A percentile compares a stretch with the other conserved stretches of the same genome.
Conservation (phyloP, 2,329 filamentous ascomycete species). For the Annulohypoxylon truncatum region DNA sequence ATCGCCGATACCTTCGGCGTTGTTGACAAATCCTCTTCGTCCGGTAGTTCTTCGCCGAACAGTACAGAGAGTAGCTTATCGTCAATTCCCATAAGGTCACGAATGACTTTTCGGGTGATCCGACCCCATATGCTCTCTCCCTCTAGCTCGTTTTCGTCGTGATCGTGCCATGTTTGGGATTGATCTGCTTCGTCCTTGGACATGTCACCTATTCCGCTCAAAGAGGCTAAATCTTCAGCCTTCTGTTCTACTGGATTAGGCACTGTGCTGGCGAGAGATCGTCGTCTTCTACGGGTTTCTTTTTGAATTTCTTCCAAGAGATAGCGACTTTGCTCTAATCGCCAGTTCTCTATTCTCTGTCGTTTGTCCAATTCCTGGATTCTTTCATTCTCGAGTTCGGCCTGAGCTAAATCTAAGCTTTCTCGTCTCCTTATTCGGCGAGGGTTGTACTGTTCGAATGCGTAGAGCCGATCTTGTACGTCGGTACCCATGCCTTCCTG, state of each 20-base stretch:
- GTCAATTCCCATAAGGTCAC: constrained; percentile 91
- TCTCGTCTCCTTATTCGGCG: constrained; percentile 69
- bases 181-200: constrained; percentile 55
- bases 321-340: constrained; percentile 87
- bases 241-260: constrained; percentile 43
- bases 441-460: constrained; percentile 88
- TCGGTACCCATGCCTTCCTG: constrained; percentile 63
- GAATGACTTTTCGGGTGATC: constrained; percentile 86
- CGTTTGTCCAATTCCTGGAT: constrained; percentile 78
- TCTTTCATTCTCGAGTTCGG: constrained; percentile 65
- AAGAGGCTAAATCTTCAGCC: constrained; percentile 48
- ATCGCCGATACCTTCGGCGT: constrained; percentile 59
- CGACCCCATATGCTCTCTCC: constrained; percentile 79
- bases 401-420: constrained; percentile 62
- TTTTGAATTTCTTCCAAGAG: constrained; percentile 89
- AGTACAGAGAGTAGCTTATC: constrained; percentile 86
- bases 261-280: constrained; percentile 49
- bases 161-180: constrained; percentile 64
- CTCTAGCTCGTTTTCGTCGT: constrained; percentile 56
- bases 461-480: constrained; percentile 87
- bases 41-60: constrained; percentile 81
- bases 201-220: constrained; percentile 47
- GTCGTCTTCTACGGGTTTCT: constrained; percentile 77
- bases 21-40: constrained; percentile 59
- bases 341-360: constrained; percentile 90